Evolutionary conservation across 108 stramenopile species (phyloP).

Genomic region (Fistulifera solaris): DNA sequence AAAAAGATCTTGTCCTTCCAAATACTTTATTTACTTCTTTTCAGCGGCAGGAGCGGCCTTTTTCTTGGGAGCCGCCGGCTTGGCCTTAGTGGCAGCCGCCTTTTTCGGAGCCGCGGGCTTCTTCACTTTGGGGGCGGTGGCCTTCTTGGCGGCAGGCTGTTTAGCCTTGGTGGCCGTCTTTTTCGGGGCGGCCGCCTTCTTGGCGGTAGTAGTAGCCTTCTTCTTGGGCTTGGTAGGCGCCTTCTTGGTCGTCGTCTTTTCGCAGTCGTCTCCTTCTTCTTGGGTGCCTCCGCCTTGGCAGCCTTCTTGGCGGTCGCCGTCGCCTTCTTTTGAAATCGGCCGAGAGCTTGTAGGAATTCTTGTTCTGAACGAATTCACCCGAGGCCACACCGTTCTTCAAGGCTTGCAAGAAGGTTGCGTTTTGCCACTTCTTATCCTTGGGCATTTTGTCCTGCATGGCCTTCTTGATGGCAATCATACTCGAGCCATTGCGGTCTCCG

Average conservation of each 20-base stretch:
- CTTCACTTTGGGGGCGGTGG: constrained; percentile 14
- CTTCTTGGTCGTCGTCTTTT: constrained; percentile 11
- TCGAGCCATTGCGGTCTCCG: constrained; percentile 38
- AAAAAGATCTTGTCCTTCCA: too few species aligned
- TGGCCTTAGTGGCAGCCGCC: constrained; percentile 4
- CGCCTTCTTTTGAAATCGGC: constrained; percentile 37
- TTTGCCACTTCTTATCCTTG: constrained; percentile 58
- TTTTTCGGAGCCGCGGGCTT: not conserved
- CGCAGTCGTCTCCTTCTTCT: constrained; percentile 22
- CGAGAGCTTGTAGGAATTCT: constrained; percentile 39
- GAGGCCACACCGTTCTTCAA: constrained; percentile 29
- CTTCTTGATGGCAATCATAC: constrained; percentile 39
- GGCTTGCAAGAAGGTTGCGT: constrained; percentile 32
- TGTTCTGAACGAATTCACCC: constrained; percentile 33
- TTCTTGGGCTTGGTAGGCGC: constrained; percentile 5
- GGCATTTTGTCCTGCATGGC: constrained; percentile 33
- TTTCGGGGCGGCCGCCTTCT: constrained; percentile 22
- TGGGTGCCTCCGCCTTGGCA: constrained; percentile 22
- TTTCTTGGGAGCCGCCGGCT: not conserved
- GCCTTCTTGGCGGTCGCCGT: constrained; percentile 31
- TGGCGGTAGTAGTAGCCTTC: constrained; percentile 9
- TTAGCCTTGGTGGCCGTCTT: constrained; percentile 15
- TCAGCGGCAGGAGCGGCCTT: constrained; percentile 3
- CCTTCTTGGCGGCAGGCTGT: constrained; percentile 12
- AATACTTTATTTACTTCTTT: not conserved